phyloP scores from a whole-genome alignment of 1,284 basidiomycete genomes.

The Cryptococcus maquisensis region DNA sequence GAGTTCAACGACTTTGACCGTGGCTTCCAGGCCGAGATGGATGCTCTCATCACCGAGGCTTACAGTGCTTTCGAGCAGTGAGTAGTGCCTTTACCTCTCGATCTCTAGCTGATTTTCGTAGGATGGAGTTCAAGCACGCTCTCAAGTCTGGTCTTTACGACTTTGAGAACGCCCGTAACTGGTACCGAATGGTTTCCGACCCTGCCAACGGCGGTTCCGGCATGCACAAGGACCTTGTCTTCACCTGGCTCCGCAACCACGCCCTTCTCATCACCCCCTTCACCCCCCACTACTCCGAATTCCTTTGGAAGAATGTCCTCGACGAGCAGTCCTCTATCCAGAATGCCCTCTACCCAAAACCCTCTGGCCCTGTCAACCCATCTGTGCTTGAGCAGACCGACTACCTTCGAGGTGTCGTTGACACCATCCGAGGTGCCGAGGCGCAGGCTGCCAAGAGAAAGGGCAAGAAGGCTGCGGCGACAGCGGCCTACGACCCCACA shows the following conservation, averaged over 20 bases:
- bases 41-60: conserved; percentile 74
- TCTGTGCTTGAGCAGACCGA: conserved; percentile 63
- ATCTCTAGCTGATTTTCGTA: conserved; percentile 40
- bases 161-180: conserved; percentile 84
- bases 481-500: conserved; percentile 64
- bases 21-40: conserved; percentile 89
- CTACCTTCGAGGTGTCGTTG: conserved; percentile 55
- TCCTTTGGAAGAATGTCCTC: conserved; percentile 77
- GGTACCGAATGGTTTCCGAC: conserved; percentile 90
- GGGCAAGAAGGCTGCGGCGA: conserved; percentile 51
- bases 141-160: conserved; percentile 96
- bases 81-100: conserved; percentile 39
- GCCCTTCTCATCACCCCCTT: conserved; percentile 80
- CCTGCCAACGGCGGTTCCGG: conserved; percentile 60
- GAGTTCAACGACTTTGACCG: conserved; percentile 62
- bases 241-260: conserved; percentile 77
- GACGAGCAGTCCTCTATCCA: conserved; percentile 75
- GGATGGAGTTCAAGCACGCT: conserved; percentile 92
- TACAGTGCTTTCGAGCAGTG: conserved; percentile 75
- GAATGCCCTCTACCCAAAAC: conserved; percentile 57
- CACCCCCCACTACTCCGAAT: conserved; percentile 92
- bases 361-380: conserved; percentile 53
- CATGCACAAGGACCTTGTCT: conserved; percentile 76
- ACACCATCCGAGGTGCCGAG: conserved; percentile 84
- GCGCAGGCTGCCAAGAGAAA: conserved; percentile 63